Evolutionary conservation across 257 asterid genomes (phyloP).

Genomic region (Jasminum sambac): DNA sequence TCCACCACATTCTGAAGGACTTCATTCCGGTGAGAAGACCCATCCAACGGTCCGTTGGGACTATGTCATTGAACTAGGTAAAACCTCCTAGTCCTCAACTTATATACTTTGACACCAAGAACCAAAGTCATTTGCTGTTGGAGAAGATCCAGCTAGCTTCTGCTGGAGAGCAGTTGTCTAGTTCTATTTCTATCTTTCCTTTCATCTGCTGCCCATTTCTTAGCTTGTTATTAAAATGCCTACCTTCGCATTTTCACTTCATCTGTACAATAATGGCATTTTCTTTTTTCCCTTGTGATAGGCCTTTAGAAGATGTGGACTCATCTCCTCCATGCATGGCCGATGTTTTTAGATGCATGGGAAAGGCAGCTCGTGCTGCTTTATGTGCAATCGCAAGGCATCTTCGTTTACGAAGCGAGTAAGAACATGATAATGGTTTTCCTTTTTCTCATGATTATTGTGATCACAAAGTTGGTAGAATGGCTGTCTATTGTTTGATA

Average conservation of each 20-base stretch:
- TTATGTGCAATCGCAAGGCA: conserved; percentile 84
- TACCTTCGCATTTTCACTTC: conserved; percentile 11
- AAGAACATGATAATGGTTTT: conserved; percentile 27
- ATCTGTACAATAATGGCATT: conserved; percentile 11
- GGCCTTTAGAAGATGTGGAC: conserved; percentile 84
- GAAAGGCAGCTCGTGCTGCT: conserved; percentile 86
- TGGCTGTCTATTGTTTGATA: conserved; percentile 14
- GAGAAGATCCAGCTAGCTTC: neutral
- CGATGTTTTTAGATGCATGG: conserved; percentile 92
- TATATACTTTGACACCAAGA: neutral
- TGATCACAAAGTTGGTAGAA: conserved; percentile 11
- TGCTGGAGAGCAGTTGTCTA: neutral
- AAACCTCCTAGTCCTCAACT: neutral
- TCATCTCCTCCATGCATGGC: conserved; percentile 97
- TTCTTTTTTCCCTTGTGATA: conserved; percentile 25
- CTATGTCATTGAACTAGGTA: neutral
- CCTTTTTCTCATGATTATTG: conserved; percentile 2
- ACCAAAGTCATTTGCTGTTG: neutral
- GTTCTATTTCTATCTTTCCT: conserved; percentile 1
- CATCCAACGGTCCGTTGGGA: neutral
- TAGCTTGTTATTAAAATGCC: neutral
- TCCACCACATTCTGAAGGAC: neutral
- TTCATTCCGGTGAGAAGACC: neutral
- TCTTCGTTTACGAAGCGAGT: conserved; percentile 96
- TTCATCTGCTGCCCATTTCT: neutral